A percentile compares a stretch with the other conserved stretches of the same genome.
phyloP scores from a whole-genome alignment of 1,139 yeast species.

The Magnusiomyces suaveolens region DNA sequence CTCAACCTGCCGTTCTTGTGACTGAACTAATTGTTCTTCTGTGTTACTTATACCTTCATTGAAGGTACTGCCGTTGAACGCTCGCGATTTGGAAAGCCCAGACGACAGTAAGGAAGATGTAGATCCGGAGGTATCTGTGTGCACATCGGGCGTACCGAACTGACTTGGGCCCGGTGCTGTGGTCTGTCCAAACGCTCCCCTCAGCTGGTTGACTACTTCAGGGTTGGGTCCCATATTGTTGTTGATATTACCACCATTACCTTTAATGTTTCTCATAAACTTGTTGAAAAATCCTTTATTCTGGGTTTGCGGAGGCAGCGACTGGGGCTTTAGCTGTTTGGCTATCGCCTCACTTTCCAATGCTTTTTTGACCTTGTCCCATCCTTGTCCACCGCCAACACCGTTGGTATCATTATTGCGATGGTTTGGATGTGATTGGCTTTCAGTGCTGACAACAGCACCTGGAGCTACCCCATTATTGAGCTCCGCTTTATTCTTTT shows the following conservation, averaged over 20 bases:
- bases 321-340: not conserved
- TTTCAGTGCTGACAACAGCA: no score
- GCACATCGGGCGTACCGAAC: no score
- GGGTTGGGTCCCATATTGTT: not conserved
- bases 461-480: not conserved
- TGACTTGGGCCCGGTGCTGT: no score
- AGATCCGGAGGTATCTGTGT: not conserved
- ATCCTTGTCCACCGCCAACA: conserved; percentile 5
- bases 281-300: conserved; percentile 1
- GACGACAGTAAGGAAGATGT: not conserved
- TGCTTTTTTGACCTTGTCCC: conserved; percentile 4
- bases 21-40: not conserved
- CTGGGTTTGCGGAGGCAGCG: not conserved
- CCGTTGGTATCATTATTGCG: not conserved
- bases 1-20: not conserved
- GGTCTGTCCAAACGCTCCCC: not conserved
- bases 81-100: not conserved
- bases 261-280: not conserved
- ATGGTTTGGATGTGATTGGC: no score
- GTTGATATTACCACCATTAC: not conserved
- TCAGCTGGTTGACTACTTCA: not conserved
- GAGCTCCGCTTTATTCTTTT: no score
- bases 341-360: not conserved
- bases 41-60: not conserved
- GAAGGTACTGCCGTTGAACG: not conserved